Evolutionary conservation across 106 monocot species (phyloP).

Genomic region (Alisma plantagoaquatica): DNA sequence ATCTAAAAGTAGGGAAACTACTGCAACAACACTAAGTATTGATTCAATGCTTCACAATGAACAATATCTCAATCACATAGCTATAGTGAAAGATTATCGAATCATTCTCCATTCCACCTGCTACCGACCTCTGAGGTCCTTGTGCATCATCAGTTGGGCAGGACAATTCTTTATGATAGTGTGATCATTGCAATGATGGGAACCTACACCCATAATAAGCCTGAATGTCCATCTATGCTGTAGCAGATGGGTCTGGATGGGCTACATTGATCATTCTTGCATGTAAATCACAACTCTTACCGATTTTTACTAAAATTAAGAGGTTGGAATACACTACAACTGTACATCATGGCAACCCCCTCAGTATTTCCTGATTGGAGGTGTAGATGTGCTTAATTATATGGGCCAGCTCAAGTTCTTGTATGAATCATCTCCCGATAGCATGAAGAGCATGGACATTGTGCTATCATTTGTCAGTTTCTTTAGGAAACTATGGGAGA

Average conservation of each 20-base stretch:
- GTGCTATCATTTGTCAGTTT: slow-evolving; percentile 21
- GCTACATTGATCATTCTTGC: slow-evolving; percentile 20
- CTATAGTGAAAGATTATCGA: slow-evolving; percentile 17
- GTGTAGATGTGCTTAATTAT: slow-evolving; percentile 27
- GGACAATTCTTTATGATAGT: slow-evolving; percentile 18
- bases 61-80: too few relatives aligned
- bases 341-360: slow-evolving; percentile 35
- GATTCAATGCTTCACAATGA: too few relatives aligned
- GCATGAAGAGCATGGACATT: slow-evolving; percentile 39
- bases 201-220: not conserved
- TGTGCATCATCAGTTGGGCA: slow-evolving; percentile 16
- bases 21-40: too few relatives aligned
- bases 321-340: slow-evolving; percentile 17
- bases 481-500: slow-evolving; percentile 36
- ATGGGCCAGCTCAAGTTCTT: slow-evolving; percentile 53
- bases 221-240: slow-evolving; percentile 2
- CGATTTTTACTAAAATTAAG: slow-evolving; percentile 26
- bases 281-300: slow-evolving; percentile 34
- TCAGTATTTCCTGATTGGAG: slow-evolving; percentile 31
- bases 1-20: too few relatives aligned
- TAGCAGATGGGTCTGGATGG: slow-evolving; percentile 17
- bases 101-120: slow-evolving; percentile 44
- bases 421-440: slow-evolving; percentile 33
- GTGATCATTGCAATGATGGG: slow-evolving; percentile 17
- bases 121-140: slow-evolving; percentile 21